A percentile compares a stretch with the other conserved stretches of the same genome.
Evolutionary conservation across 257 asterid species (phyloP).

Genomic region (Ophiorrhiza pumila): DNA sequence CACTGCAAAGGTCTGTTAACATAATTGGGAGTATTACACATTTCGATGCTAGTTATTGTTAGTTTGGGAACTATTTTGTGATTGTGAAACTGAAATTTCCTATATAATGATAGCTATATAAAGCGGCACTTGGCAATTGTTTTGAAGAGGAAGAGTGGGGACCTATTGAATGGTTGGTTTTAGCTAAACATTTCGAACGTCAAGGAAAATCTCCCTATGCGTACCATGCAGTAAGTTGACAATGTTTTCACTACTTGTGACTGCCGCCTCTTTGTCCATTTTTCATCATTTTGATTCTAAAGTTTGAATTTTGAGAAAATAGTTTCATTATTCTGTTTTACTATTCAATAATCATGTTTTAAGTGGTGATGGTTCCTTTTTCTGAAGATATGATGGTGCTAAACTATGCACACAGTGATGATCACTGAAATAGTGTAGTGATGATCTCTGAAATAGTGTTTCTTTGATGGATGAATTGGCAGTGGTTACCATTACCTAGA

Average conservation of each 20-base stretch:
- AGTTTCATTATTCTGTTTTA: no score
- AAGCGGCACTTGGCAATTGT: constrained; percentile 77
- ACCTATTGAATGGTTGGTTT: constrained; percentile 81
- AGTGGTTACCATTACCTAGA: not conserved
- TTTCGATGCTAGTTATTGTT: not conserved
- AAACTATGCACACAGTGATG: not conserved
- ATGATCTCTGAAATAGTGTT: not conserved
- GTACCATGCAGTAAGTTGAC: constrained; percentile 83
- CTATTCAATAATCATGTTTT: not conserved
- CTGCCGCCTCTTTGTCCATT: not conserved
- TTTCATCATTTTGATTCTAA: not conserved
- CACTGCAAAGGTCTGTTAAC: constrained; percentile 58
- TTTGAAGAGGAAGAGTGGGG: constrained; percentile 94
- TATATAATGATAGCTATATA: constrained; percentile 50
- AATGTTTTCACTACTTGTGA: not conserved
- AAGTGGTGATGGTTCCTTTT: not conserved
- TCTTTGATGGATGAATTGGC: not conserved
- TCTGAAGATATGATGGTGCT: not conserved
- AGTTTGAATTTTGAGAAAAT: not conserved
- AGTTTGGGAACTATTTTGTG: not conserved
- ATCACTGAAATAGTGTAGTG: not conserved
- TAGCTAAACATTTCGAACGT: constrained; percentile 93
- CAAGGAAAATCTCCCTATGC: constrained; percentile 95
- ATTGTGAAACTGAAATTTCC: not conserved
- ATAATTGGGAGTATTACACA: not conserved